Conservation (phyloP, 169 alveolate species). For the Plasmodium fragile region DNA sequence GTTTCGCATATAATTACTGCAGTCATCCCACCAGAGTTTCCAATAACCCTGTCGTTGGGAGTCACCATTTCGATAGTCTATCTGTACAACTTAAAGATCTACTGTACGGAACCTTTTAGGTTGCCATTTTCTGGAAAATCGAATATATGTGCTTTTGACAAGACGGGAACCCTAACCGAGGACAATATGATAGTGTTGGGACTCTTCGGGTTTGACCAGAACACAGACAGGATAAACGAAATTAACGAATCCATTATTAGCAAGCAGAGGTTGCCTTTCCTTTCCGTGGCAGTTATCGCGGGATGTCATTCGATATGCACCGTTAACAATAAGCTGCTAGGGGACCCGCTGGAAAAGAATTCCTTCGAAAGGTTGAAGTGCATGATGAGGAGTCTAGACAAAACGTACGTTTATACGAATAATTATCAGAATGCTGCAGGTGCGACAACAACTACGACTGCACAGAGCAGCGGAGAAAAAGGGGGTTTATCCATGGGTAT, state of each 20-base stretch:
- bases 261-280: conserved; percentile 79
- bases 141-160: conserved; percentile 96
- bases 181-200: conserved; percentile 91
- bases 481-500: neutral
- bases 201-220: conserved; percentile 77
- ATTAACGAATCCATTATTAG: conserved; percentile 13
- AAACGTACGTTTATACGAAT: conserved; percentile 35
- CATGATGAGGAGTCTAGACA: conserved; percentile 64
- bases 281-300: conserved; percentile 92
- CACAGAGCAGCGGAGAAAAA: neutral
- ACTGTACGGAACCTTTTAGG: conserved; percentile 98
- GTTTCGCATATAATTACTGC: conserved; percentile 97
- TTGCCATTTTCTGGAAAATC: conserved; percentile 97
- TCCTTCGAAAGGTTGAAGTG: conserved; percentile 85
- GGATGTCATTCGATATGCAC: conserved; percentile 95
- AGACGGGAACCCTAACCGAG: conserved; percentile 98
- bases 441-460: neutral
- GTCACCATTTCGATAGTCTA: conserved; percentile 95
- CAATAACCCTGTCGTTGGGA: conserved; percentile 97
- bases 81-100: conserved; percentile 92
- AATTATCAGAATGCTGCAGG: neutral
- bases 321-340: conserved; percentile 90
- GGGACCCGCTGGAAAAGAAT: conserved; percentile 97
- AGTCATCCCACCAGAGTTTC: conserved; percentile 99
- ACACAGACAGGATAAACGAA: conserved; percentile 22